phyloP scores from a whole-genome alignment of 345 rosid species.

The Pistacia vera region DNA sequence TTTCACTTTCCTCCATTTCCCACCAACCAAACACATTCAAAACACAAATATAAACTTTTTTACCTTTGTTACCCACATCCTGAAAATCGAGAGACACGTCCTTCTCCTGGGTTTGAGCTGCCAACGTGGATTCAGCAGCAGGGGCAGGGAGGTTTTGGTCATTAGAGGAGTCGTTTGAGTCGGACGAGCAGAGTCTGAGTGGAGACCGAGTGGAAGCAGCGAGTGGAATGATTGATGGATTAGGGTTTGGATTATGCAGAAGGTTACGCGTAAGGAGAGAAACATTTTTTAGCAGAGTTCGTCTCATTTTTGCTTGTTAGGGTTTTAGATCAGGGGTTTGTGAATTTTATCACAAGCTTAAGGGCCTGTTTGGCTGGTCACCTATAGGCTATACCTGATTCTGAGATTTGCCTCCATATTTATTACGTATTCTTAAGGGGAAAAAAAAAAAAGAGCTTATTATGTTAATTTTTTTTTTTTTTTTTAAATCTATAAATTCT shows the following conservation, averaged over 20 bases:
- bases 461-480: no score
- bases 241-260: slow-evolving; percentile 16
- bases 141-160: slow-evolving; percentile 17
- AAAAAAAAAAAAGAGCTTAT: no score
- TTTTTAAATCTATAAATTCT: no score
- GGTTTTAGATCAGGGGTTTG: slow-evolving; percentile 24
- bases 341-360: background rate
- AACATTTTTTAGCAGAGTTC: slow-evolving; percentile 36
- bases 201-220: slow-evolving; percentile 20
- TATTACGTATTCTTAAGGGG: no score
- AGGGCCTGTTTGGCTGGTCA: no score
- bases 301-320: slow-evolving; percentile 31
- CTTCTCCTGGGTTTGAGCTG: slow-evolving; percentile 23
- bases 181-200: slow-evolving; percentile 50
- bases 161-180: slow-evolving; percentile 33
- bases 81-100: slow-evolving; percentile 26
- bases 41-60: background rate
- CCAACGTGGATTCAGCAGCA: slow-evolving; percentile 26
- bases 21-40: background rate
- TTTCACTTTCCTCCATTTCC: background rate
- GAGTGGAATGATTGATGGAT: slow-evolving; percentile 9
- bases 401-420: background rate
- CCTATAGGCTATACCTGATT: no score
- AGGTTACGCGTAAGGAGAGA: slow-evolving; percentile 29
- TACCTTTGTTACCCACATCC: slow-evolving; percentile 45